Conservation (phyloP, 176 grass and related monocot species). For the Eremochloa ophiuroides region DNA sequence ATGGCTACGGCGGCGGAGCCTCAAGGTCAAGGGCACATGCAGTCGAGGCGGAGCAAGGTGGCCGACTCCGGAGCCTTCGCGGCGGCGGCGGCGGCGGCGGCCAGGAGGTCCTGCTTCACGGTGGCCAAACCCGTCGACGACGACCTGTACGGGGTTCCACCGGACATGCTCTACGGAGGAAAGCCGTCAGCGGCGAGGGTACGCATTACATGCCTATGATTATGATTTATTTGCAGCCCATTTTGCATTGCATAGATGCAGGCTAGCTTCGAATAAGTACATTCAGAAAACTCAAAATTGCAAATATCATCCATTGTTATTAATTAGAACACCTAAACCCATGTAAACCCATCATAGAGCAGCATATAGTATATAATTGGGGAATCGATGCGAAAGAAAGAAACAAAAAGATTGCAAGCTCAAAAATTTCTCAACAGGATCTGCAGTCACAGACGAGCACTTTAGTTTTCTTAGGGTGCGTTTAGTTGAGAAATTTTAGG, state of each 20-base stretch:
- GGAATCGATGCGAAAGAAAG: neutral
- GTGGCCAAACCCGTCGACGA: conserved; percentile 9
- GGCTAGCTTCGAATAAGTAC: neutral
- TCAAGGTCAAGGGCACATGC: neutral
- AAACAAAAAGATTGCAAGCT: neutral
- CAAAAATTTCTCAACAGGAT: neutral
- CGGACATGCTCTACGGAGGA: conserved; percentile 32
- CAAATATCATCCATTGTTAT: neutral
- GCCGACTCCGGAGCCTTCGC: neutral
- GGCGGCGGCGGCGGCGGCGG: neutral
- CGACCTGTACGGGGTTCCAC: conserved; percentile 30
- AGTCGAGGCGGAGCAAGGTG: neutral
- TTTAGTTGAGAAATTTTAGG: too few relatives aligned
- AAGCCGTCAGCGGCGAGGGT: neutral
- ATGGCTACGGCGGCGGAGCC: neutral
- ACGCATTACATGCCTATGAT: neutral
- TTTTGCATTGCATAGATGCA: neutral
- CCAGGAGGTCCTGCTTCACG: neutral
- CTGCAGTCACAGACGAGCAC: neutral
- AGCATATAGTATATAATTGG: too few relatives aligned
- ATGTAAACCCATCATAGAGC: too few relatives aligned
- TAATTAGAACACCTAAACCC: neutral
- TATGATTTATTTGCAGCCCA: neutral
- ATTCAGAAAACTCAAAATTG: neutral
- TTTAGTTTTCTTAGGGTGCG: too few relatives aligned